phyloP scores from a whole-genome alignment of 129 eudicot species.

The Flaveria bidentis region DNA sequence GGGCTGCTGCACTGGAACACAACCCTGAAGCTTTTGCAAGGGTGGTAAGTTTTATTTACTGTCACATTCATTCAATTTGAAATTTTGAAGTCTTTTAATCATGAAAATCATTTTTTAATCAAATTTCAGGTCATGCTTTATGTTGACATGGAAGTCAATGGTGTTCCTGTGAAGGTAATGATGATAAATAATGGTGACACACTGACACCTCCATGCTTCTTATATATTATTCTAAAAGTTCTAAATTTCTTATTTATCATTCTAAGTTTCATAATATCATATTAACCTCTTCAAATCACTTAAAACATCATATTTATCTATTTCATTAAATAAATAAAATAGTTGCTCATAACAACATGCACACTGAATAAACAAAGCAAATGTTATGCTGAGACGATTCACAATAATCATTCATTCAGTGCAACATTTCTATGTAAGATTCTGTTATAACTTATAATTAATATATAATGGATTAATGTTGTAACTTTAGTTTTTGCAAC shows the following conservation, averaged over 20 bases:
- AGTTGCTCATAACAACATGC: not conserved
- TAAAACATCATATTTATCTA: not conserved
- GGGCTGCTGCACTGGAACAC: conserved; percentile 97
- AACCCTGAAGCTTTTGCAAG: conserved; percentile 96
- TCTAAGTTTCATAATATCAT: not conserved
- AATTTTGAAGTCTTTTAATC: not conserved
- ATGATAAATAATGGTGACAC: not conserved
- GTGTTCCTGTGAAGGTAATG: conserved; percentile 87
- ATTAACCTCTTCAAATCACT: not conserved
- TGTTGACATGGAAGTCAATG: conserved; percentile 98
- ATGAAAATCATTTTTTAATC: not conserved
- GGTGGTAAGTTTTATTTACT: conserved; percentile 58
- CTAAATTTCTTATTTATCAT: not conserved
- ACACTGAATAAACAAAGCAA: not conserved
- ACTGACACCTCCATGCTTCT: not conserved
- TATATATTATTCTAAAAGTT: not conserved
- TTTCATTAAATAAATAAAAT: not conserved
- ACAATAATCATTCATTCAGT: not conserved
- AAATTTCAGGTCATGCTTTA: conserved; percentile 83
- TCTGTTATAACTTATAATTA: not conserved
- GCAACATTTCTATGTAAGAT: not conserved
- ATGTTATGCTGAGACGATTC: not conserved
- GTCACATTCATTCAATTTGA: not conserved
- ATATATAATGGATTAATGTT: not conserved
- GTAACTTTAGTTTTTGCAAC: not conserved